phyloP scores from a whole-genome alignment of 2,329 filamentous ascomycete genomes.

The Microdochium paspali region DNA sequence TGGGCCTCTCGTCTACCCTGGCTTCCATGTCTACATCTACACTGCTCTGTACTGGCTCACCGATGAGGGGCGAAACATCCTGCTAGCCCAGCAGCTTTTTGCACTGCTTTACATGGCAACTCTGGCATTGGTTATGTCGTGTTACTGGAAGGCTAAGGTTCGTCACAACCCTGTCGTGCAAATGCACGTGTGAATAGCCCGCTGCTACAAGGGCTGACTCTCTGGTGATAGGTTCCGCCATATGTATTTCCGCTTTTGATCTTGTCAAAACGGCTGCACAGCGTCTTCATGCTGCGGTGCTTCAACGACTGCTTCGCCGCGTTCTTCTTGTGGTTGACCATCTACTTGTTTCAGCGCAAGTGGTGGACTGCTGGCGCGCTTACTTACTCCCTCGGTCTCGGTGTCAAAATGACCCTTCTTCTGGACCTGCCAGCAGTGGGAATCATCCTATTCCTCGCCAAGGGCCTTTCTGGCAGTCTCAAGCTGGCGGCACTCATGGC shows the following conservation, averaged over 20 bases:
- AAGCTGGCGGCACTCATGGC: conserved; percentile 62
- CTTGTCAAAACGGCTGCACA: conserved; percentile 86
- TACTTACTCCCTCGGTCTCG: conserved; percentile 69
- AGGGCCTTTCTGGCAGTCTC: conserved; percentile 57
- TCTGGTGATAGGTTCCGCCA: conserved; percentile 56
- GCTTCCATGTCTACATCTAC: conserved; percentile 88
- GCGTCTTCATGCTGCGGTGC: conserved; percentile 81
- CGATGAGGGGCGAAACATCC: conserved; percentile 63
- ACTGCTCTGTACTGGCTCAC: conserved; percentile 71
- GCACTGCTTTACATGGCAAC: conserved; percentile 68
- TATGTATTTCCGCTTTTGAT: conserved; percentile 82
- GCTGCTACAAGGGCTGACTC: not conserved
- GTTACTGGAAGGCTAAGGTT: conserved; percentile 69
- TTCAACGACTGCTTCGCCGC: conserved; percentile 95
- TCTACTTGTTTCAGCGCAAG: conserved; percentile 66
- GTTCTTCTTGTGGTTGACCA: conserved; percentile 73
- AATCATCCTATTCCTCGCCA: conserved; percentile 63
- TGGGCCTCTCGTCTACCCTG: conserved; percentile 90
- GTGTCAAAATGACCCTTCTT: conserved; percentile 91
- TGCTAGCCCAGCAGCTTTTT: conserved; percentile 78
- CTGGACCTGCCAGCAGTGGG: conserved; percentile 75
- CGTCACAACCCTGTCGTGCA: conserved; percentile 6
- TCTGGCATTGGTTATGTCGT: conserved; percentile 67
- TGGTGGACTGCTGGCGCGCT: conserved; percentile 66
- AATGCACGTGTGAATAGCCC: too few species aligned